A percentile compares a stretch with the other conserved stretches of the same genome.
These are phyloP conservation scores for Allantophomopsis cytisporea DNA, from an alignment of 2,329 filamentous ascomycete genomes.

Conservation along the genomic window DNA sequence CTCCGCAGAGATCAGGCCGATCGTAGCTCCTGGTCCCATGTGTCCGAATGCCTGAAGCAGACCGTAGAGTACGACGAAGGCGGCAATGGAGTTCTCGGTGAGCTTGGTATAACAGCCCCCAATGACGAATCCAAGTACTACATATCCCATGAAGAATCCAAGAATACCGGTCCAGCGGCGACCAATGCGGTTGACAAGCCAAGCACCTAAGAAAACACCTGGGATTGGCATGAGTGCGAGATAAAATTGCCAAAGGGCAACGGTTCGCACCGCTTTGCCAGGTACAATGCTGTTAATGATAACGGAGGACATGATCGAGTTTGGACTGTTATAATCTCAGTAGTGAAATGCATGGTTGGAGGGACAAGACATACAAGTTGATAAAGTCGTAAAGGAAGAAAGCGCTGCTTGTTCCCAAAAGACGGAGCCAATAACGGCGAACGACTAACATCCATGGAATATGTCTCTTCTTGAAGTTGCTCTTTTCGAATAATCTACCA, in stretches of 20 bases:
- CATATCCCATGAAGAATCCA: slow-evolving; percentile 12
- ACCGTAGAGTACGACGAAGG: slow-evolving; percentile 21
- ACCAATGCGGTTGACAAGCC: slow-evolving; percentile 19
- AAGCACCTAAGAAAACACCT: slow-evolving; percentile 19
- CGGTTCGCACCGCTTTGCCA: slow-evolving; percentile 18
- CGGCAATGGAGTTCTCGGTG: slow-evolving; percentile 14
- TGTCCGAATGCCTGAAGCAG: slow-evolving; percentile 19
- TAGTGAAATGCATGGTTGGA: too few relatives aligned
- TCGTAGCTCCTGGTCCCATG: slow-evolving; percentile 20
- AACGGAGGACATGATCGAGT: slow-evolving; percentile 20
- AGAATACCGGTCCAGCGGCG: slow-evolving; percentile 17
- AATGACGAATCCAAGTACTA: slow-evolving; percentile 16
- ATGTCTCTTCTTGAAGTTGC: slow-evolving; percentile 17
- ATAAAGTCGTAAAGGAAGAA: slow-evolving; percentile 23
- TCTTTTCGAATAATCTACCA: slow-evolving; percentile 17
- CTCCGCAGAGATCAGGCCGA: slow-evolving; percentile 19
- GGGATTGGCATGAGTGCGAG: slow-evolving; percentile 19
- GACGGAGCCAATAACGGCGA: slow-evolving; percentile 14
- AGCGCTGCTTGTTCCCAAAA: slow-evolving; percentile 18
- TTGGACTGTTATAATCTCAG: slow-evolving; percentile 7
- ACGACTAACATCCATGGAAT: slow-evolving; percentile 15
- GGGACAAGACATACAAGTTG: slow-evolving; percentile 12
- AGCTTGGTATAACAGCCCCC: slow-evolving; percentile 15
- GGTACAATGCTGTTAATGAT: slow-evolving; percentile 20
- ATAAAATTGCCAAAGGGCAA: slow-evolving; percentile 21